phyloP scores from a whole-genome alignment of 108 stramenopile genomes.

The Phaeodactylum tricornutum region DNA sequence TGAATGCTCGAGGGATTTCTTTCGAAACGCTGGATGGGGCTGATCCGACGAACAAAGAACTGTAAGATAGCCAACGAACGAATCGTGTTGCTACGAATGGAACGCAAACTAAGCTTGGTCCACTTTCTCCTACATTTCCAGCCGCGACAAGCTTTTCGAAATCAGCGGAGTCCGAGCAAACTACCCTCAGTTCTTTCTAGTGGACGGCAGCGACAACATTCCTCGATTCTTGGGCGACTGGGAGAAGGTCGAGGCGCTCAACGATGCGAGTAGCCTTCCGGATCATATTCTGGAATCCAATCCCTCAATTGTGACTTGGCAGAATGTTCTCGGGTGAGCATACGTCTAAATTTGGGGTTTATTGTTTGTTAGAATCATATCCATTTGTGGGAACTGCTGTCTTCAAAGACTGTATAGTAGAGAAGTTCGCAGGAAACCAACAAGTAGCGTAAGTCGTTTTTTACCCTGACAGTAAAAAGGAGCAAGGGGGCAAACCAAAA shows the following conservation, averaged over 20 bases:
- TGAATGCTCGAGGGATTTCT: conserved; percentile 17
- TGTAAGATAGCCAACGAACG: conserved; percentile 5
- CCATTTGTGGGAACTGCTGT: too few species aligned
- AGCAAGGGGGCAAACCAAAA: too few species aligned
- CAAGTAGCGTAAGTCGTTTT: too few species aligned
- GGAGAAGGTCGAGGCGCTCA: conserved; percentile 39
- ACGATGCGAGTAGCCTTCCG: conserved; percentile 45
- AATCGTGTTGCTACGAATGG: too few species aligned
- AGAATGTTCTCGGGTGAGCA: conserved; percentile 40
- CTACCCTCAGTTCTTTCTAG: conserved; percentile 29
- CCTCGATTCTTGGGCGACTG: conserved; percentile 35
- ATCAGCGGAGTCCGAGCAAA: conserved; percentile 23
- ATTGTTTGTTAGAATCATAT: conserved; percentile 1
- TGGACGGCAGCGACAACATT: too few species aligned
- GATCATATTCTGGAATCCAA: conserved; percentile 29
- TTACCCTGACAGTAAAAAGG: too few species aligned
- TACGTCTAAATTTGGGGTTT: too few species aligned
- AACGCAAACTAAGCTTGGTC: too few species aligned
- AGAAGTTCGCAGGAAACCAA: too few species aligned
- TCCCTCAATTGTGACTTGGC: conserved; percentile 48
- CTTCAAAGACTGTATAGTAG: too few species aligned
- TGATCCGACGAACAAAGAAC: conserved; percentile 21
- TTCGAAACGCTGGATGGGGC: conserved; percentile 41
- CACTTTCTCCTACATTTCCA: too few species aligned
- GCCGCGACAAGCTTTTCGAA: conserved; percentile 16